A percentile compares a stretch with the other conserved stretches of the same genome.
Conservation (phyloP, 1,284 basidiomycete genomes). For the Apiotrichum montevideense region DNA sequence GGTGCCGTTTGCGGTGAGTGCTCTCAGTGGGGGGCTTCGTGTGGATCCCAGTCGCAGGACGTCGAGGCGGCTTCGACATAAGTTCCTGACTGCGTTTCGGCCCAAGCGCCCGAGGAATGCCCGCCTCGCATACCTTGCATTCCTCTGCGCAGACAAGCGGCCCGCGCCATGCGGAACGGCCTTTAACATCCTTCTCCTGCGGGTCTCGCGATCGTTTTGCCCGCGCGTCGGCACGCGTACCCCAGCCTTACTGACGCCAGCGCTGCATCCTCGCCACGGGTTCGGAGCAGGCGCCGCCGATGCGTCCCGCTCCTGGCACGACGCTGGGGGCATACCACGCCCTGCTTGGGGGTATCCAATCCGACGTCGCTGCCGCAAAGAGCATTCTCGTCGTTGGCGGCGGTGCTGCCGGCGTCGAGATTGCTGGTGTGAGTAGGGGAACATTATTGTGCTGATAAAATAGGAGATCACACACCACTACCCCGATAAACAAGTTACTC, state of each 20-base stretch:
- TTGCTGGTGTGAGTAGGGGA: conserved; percentile 41
- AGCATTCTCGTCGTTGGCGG: conserved; percentile 46
- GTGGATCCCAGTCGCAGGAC: too few species aligned
- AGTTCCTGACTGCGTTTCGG: too few species aligned
- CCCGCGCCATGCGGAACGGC: too few species aligned
- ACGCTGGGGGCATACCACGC: conserved; percentile 17
- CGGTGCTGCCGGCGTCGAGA: conserved; percentile 50
- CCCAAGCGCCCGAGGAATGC: too few species aligned
- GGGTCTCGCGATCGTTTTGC: too few species aligned
- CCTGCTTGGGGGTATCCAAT: conserved; percentile 26
- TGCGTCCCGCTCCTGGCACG: conserved; percentile 2
- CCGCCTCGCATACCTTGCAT: too few species aligned
- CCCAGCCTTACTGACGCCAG: background rate
- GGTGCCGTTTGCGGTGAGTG: conserved; percentile 40
- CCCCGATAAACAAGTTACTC: conserved; percentile 25
- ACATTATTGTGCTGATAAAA: too few species aligned
- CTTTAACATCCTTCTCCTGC: too few species aligned
- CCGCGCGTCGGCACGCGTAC: too few species aligned
- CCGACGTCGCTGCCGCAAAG: conserved; percentile 28
- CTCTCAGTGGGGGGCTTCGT: too few species aligned
- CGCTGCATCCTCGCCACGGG: conserved; percentile 26
- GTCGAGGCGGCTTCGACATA: too few species aligned
- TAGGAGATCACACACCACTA: conserved; percentile 28
- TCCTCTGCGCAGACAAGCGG: too few species aligned
- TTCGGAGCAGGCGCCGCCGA: background rate